These are phyloP conservation scores for Schwanniomyces occidentalis DNA, from an alignment of 805 yeast species.

Conservation along the genomic window DNA sequence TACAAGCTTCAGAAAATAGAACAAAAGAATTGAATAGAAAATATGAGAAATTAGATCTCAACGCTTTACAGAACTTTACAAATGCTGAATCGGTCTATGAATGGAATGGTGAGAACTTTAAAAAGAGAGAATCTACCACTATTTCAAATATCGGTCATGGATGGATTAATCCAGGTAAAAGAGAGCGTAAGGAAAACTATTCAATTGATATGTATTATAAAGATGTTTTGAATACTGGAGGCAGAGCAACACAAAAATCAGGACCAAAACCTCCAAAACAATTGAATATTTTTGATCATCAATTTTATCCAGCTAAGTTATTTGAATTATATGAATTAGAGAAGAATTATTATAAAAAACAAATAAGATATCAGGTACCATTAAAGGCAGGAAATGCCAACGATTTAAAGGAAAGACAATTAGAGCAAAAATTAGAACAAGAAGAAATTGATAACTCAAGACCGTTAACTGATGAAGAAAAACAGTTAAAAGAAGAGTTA, in stretches of 20 bases:
- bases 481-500: conserved; percentile 56
- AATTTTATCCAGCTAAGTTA: conserved; percentile 79
- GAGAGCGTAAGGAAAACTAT: conserved; percentile 83
- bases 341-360: conserved; percentile 71
- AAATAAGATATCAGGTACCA: conserved; percentile 63
- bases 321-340: conserved; percentile 79
- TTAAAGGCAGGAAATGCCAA: conserved; percentile 52
- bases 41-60: conserved; percentile 68
- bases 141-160: conserved; percentile 52
- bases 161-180: conserved; percentile 85
- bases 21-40: conserved; percentile 62
- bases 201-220: conserved; percentile 85
- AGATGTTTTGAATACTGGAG: conserved; percentile 75
- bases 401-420: conserved; percentile 32
- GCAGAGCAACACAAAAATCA: conserved; percentile 48
- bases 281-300: conserved; percentile 82
- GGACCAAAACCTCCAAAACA: conserved; percentile 87
- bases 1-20: conserved; percentile 61
- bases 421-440: conserved; percentile 59
- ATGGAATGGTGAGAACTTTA: conserved; percentile 85
- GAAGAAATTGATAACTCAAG: conserved; percentile 73
- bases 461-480: conserved; percentile 83
- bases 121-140: conserved; percentile 57
- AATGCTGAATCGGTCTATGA: conserved; percentile 72
- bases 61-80: conserved; percentile 74